Evolutionary conservation across 768 basidiomycete genomes (phyloP).

Genomic region (Basidioascus undulatus): DNA sequence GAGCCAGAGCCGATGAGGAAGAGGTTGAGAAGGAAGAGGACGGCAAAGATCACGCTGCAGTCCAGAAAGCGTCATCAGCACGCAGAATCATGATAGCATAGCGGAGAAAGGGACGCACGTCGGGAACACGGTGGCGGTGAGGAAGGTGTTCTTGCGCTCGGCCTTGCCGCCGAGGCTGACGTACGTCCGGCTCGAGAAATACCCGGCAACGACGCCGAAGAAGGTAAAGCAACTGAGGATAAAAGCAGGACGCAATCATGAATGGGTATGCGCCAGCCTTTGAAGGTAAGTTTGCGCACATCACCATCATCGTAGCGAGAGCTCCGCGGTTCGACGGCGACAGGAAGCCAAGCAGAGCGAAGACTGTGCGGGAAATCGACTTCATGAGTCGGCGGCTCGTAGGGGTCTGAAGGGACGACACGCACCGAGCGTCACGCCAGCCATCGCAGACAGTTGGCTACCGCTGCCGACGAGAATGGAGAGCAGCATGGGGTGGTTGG

Average conservation of each 20-base stretch:
- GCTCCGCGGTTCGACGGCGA: conserved; percentile 89
- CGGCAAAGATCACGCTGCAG: conserved; percentile 46
- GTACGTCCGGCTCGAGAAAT: conserved; percentile 63
- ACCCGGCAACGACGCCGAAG: conserved; percentile 74
- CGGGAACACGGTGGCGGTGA: conserved; percentile 71
- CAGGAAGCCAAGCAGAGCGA: conserved; percentile 75
- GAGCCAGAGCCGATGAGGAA: conserved; percentile 65
- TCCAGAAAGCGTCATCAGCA: neutral
- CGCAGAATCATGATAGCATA: neutral
- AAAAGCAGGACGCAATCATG: no score
- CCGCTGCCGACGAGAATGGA: conserved; percentile 81
- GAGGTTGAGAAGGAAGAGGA: conserved; percentile 76
- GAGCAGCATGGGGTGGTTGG: conserved; percentile 46
- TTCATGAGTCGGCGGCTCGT: neutral
- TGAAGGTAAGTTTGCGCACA: no score
- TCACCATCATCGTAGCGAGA: conserved; percentile 77
- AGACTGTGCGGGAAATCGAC: conserved; percentile 27
- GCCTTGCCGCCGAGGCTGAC: conserved; percentile 49
- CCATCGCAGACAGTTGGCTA: conserved; percentile 64
- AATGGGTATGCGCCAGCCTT: no score
- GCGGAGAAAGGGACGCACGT: conserved; percentile 29
- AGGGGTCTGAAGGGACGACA: neutral
- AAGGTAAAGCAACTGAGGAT: no score
- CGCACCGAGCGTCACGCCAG: conserved; percentile 56
- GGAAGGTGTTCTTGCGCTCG: conserved; percentile 53